Percentiles rank a stretch among this genome's conserved stretches.
phyloP scores from a whole-genome alignment of 2,329 filamentous ascomycete species.

The Colletotrichum acutatum region DNA sequence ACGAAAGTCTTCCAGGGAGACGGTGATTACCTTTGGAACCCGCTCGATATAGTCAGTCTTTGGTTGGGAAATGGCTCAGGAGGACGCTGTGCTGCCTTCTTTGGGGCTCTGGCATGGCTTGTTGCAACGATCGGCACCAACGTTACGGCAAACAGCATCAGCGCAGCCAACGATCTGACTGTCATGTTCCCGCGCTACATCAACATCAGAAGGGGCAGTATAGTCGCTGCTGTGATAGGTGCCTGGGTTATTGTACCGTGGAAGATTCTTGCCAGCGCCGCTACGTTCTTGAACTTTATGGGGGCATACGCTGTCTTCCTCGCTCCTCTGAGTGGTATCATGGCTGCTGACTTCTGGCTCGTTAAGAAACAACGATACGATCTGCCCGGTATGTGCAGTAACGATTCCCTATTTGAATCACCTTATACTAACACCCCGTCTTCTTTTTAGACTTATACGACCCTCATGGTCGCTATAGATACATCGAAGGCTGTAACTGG shows the following conservation, averaged over 20 bases:
- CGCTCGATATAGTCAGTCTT: constrained; percentile 55
- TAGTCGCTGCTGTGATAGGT: constrained; percentile 63
- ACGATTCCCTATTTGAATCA: neutral
- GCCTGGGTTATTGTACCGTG: constrained; percentile 72
- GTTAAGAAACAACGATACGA: constrained; percentile 63
- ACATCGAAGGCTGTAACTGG: constrained; percentile 63
- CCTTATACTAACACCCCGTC: neutral
- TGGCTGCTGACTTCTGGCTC: constrained; percentile 70
- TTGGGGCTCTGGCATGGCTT: constrained; percentile 63
- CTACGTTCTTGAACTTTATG: constrained; percentile 73
- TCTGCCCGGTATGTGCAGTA: constrained; percentile 41
- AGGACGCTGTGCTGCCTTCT: constrained; percentile 55
- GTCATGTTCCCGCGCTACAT: constrained; percentile 63
- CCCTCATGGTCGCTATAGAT: constrained; percentile 56
- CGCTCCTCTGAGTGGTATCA: constrained; percentile 70
- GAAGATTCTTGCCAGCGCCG: constrained; percentile 71
- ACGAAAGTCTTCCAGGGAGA: constrained; percentile 54
- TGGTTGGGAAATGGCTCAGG: constrained; percentile 56
- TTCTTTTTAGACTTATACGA: constrained; percentile 42
- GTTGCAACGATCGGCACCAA: constrained; percentile 67
- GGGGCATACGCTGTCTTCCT: constrained; percentile 69
- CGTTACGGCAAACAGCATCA: constrained; percentile 66
- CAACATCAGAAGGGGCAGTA: constrained; percentile 66
- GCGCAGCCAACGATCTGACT: constrained; percentile 66
- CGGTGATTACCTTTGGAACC: constrained; percentile 58